A percentile compares a stretch with the other conserved stretches of the same genome.
These are phyloP conservation scores for Echinochloa phyllopogon DNA, from an alignment of 176 grass and related monocot genomes.

Conservation along the genomic window DNA sequence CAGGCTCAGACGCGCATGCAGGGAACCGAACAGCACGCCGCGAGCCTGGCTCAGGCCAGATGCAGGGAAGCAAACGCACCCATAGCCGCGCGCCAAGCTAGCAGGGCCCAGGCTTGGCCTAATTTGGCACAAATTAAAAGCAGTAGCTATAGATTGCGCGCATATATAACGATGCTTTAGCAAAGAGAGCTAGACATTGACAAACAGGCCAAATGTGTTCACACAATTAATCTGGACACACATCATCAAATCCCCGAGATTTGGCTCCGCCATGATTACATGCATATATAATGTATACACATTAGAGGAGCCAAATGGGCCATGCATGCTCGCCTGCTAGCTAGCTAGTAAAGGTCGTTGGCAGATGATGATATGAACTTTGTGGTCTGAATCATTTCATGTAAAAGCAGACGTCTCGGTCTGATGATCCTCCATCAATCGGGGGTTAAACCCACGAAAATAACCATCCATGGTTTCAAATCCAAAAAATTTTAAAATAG, in stretches of 20 bases:
- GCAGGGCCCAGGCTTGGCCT: not conserved
- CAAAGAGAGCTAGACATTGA: not conserved
- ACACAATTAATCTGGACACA: not conserved
- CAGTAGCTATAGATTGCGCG: not conserved
- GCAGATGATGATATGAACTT: not conserved
- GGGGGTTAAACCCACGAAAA: not conserved
- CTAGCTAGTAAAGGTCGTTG: not conserved
- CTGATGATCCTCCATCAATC: not conserved
- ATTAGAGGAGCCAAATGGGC: not conserved
- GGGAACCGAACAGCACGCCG: too few species aligned
- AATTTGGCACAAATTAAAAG: not conserved
- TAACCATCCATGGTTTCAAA: not conserved
- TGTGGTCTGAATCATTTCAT: conserved; percentile 32
- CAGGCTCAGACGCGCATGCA: too few species aligned
- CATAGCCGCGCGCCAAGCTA: not conserved
- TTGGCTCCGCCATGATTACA: conserved; percentile 26
- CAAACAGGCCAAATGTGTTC: not conserved
- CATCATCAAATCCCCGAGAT: conserved; percentile 28
- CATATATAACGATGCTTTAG: not conserved
- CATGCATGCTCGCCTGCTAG: not conserved
- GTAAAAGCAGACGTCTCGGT: not conserved
- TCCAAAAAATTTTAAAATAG: too few species aligned
- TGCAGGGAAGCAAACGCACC: too few species aligned
- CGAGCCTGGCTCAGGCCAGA: too few species aligned
- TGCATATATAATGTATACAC: not conserved